Evolutionary conservation across 345 rosid species (phyloP).

Genomic region (Hibiscus syriacus): DNA sequence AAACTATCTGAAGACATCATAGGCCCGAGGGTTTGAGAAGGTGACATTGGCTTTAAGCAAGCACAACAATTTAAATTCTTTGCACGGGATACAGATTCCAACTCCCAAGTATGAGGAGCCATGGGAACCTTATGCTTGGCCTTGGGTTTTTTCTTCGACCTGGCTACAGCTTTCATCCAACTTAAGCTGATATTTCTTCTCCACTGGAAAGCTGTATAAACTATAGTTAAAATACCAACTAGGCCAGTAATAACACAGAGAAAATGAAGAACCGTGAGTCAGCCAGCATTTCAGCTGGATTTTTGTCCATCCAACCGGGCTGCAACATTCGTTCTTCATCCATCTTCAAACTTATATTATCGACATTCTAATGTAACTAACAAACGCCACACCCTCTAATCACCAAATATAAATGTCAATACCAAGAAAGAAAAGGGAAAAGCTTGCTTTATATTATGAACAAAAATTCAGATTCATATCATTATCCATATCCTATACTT

Average conservation of each 20-base stretch:
- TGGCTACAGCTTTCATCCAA: too few relatives aligned
- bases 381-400: background rate
- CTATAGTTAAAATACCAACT: too few relatives aligned
- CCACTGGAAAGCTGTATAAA: too few relatives aligned
- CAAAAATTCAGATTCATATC: background rate
- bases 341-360: too few relatives aligned
- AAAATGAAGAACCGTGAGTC: conserved; percentile 62
- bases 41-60: conserved; percentile 72
- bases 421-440: background rate
- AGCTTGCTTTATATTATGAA: background rate
- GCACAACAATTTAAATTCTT: conserved; percentile 87
- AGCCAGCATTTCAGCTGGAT: conserved; percentile 28
- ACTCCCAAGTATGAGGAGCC: too few relatives aligned
- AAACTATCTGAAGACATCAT: conserved; percentile 50
- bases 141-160: too few relatives aligned
- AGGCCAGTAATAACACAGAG: too few relatives aligned
- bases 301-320: conserved; percentile 42
- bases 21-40: conserved; percentile 63
- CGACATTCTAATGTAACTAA: conserved; percentile 18
- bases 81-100: too few relatives aligned
- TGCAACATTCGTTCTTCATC: conserved; percentile 49
- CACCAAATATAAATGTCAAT: background rate
- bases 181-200: too few relatives aligned
- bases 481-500: background rate
- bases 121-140: too few relatives aligned